phyloP scores from a whole-genome alignment of 2,329 filamentous ascomycete species.

The Colletotrichum neosansevieriae region DNA sequence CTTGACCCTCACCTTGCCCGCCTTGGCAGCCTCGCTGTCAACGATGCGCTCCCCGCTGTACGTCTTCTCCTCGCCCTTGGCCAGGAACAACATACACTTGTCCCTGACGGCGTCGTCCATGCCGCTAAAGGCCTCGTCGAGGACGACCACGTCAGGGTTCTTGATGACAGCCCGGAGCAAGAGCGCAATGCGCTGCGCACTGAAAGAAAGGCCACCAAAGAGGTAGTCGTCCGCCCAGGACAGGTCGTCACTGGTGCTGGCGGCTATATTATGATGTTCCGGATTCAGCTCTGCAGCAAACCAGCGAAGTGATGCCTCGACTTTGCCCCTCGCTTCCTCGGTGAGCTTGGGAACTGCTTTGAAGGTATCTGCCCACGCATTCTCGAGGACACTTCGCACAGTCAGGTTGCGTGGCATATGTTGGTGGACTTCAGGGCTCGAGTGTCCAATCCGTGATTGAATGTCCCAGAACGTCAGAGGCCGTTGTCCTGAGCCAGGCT shows the following conservation, averaged over 20 bases:
- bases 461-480: constrained; percentile 94
- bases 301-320: constrained; percentile 79
- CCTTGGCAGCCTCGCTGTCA: constrained; percentile 59
- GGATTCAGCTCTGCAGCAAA: constrained; percentile 85
- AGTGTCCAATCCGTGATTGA: constrained; percentile 90
- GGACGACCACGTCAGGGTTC: constrained; percentile 82
- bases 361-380: constrained; percentile 92
- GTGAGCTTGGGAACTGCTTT: constrained; percentile 76
- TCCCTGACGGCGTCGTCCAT: constrained; percentile 87
- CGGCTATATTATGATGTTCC: constrained; percentile 45
- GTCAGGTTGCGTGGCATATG: constrained; percentile 87
- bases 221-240: constrained; percentile 76
- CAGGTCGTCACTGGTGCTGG: constrained; percentile 47
- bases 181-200: constrained; percentile 84
- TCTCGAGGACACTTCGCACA: constrained; percentile 81
- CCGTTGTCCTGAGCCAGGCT: constrained; percentile 71
- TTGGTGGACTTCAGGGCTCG: constrained; percentile 92
- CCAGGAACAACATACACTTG: constrained; percentile 86
- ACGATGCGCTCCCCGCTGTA: constrained; percentile 54
- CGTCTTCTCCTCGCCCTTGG: constrained; percentile 67
- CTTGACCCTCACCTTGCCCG: constrained; percentile 62
- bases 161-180: constrained; percentile 87
- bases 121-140: constrained; percentile 90
- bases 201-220: constrained; percentile 83
- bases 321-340: constrained; percentile 64